Percentiles rank a stretch among this genome's conserved stretches.
Conservation (phyloP, 1,284 basidiomycete genomes). For the Ustilago crameri region DNA sequence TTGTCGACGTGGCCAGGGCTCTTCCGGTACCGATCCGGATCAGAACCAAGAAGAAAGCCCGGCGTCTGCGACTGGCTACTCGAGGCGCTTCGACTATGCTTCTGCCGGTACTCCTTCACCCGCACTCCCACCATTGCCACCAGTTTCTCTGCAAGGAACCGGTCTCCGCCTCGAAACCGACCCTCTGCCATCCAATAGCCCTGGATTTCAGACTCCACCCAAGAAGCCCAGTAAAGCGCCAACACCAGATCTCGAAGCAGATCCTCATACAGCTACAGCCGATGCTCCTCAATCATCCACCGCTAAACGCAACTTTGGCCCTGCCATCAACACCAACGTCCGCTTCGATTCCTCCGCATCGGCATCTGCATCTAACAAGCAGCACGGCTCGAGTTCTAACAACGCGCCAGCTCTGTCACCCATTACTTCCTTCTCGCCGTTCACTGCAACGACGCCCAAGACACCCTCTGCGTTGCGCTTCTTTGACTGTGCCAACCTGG, state of each 20-base stretch:
- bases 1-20: slow-evolving; percentile 7
- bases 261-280: not conserved
- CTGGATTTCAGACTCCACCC: not conserved
- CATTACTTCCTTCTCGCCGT: not conserved
- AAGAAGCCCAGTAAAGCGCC: not conserved
- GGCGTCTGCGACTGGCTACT: slow-evolving; percentile 28
- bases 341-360: not conserved
- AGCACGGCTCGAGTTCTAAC: not conserved
- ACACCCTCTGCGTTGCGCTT: slow-evolving; percentile 9
- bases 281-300: not conserved
- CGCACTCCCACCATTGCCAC: slow-evolving; percentile 15
- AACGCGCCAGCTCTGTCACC: slow-evolving; percentile 1
- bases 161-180: slow-evolving; percentile 32
- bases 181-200: slow-evolving; percentile 8
- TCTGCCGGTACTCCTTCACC: slow-evolving; percentile 2
- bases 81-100: slow-evolving; percentile 22
- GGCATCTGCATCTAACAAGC: not conserved
- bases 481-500: slow-evolving; percentile 2
- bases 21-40: not conserved
- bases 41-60: slow-evolving; percentile 10
- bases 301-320: not conserved
- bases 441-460: not conserved
- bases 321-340: not conserved
- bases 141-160: slow-evolving; percentile 42
- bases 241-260: slow-evolving; percentile 22